Evolutionary conservation across 2,329 filamentous ascomycete species (phyloP), one percentile per base, ranked within the genome.

Genomic region (Elsinoe necatrix): DNA sequence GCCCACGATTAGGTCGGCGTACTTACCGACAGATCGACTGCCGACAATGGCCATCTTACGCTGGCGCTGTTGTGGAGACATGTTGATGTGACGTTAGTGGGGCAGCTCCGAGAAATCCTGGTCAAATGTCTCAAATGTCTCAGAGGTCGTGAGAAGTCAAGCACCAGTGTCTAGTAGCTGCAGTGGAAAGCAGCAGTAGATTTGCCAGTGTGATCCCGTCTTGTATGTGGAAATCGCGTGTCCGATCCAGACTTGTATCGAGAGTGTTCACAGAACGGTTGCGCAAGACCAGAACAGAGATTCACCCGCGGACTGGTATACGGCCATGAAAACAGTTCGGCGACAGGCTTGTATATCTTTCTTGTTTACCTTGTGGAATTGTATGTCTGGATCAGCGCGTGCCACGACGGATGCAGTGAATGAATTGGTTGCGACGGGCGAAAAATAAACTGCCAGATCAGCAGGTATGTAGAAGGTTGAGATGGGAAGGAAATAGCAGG

Each of bases 21-120:
- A 74, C 81, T 65, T 80, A 89, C 86, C 86, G 69, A 96, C 91
- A 60, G 91, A 93, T 68, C 91, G 85, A 75, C 89, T 95, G 75
- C 91, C 91, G 61, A 96, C 89, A 74, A 96, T 92, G 73, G 91
- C 91, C 71, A 96, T 86, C 80, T 96, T 96, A 67, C 91, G 81
- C 74, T 95, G 90, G 74, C 95, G 95, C 58, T 85, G 81, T 59
- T 84, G 81, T 48, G 85, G 75, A 63, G 84, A 78, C 84, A 88
- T 88, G 35, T 20, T 57, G 39, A 34, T 50, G 16, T 31, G 20
- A 9, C 4, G 43, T 14, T 23, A 27, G 14, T 37, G 20, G 54
- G 27, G 29, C 31, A 16, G 45, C 20, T 35, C 20, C 21, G 34
- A 43, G 39, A 34, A 43, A n/a, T 42, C 16, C 20, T 27, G 37